These are phyloP conservation scores for Yamadazyma membranifaciens DNA, from an alignment of 1,139 yeast genomes.

Conservation along the genomic window DNA sequence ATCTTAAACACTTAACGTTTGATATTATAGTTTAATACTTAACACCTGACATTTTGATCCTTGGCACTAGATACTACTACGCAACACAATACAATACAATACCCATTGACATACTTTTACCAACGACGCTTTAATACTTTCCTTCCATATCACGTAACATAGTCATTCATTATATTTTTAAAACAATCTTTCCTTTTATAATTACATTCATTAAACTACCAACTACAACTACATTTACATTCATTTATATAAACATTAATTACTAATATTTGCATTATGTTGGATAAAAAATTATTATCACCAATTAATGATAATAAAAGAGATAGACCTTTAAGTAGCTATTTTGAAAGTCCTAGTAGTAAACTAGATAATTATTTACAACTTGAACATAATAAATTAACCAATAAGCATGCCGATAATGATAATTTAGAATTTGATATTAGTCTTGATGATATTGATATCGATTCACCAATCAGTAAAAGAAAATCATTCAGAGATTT, in stretches of 20 bases:
- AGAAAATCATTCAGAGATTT: constrained; percentile 6
- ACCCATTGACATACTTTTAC: too few species aligned
- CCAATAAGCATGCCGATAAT: neutral
- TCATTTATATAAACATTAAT: neutral
- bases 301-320: constrained; percentile 17
- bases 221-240: neutral
- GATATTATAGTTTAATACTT: too few species aligned
- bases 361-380: constrained; percentile 11
- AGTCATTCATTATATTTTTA: too few species aligned
- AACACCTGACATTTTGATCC: too few species aligned
- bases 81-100: too few species aligned
- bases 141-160: too few species aligned
- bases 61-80: too few species aligned
- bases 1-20: too few species aligned
- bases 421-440: constrained; percentile 6
- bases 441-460: constrained; percentile 1
- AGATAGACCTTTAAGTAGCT: constrained; percentile 29
- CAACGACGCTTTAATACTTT: too few species aligned
- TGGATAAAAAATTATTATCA: constrained; percentile 10
- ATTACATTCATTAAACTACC: too few species aligned
- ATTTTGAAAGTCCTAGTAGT: constrained; percentile 32
- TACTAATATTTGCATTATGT: constrained; percentile 1
- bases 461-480: constrained; percentile 13
- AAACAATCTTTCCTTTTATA: too few species aligned
- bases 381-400: constrained; percentile 8